These are phyloP conservation scores for Paratinospora sagittata DNA, from an alignment of 164 flowering plant species.

Conservation along the genomic window DNA sequence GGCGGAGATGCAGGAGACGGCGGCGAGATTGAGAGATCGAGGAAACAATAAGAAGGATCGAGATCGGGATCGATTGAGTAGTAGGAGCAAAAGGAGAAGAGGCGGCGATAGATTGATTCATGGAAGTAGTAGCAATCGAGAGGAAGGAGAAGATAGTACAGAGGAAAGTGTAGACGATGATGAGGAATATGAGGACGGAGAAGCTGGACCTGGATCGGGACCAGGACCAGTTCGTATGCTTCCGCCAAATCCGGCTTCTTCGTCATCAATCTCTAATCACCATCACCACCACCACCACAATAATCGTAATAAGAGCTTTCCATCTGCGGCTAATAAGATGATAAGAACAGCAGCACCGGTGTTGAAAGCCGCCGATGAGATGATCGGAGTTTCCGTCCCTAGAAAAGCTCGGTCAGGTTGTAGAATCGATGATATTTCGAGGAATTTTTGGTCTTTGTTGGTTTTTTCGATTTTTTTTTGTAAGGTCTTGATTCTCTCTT, in stretches of 20 bases:
- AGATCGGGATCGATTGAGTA: slow-evolving; percentile 52
- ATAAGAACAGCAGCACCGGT: slow-evolving; percentile 41
- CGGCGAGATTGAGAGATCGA: slow-evolving; percentile 50
- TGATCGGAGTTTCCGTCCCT: slow-evolving; percentile 87
- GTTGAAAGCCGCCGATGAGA: slow-evolving; percentile 69
- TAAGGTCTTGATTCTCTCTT: slow-evolving; percentile 4
- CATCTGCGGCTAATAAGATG: slow-evolving; percentile 35
- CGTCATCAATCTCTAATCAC: slow-evolving; percentile 25
- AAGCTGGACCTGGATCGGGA: slow-evolving; percentile 9
- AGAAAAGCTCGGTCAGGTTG: slow-evolving; percentile 80
- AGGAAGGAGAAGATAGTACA: slow-evolving; percentile 63
- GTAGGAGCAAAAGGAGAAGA: slow-evolving; percentile 61
- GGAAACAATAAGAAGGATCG: slow-evolving; percentile 31
- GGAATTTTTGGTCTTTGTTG: background rate
- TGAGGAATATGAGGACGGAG: slow-evolving; percentile 74
- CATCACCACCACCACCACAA: slow-evolving; percentile 4
- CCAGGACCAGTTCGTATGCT: slow-evolving; percentile 36
- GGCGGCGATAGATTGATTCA: slow-evolving; percentile 43
- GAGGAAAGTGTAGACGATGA: slow-evolving; percentile 80
- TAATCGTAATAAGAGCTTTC: slow-evolving; percentile 52
- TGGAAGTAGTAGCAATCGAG: slow-evolving; percentile 43
- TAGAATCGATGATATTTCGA: background rate
- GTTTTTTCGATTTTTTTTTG: background rate
- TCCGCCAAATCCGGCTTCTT: slow-evolving; percentile 37
- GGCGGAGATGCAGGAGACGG: slow-evolving; percentile 69